Conservation (phyloP, 2,329 filamentous ascomycete genomes). For the Catunica adiposa region DNA sequence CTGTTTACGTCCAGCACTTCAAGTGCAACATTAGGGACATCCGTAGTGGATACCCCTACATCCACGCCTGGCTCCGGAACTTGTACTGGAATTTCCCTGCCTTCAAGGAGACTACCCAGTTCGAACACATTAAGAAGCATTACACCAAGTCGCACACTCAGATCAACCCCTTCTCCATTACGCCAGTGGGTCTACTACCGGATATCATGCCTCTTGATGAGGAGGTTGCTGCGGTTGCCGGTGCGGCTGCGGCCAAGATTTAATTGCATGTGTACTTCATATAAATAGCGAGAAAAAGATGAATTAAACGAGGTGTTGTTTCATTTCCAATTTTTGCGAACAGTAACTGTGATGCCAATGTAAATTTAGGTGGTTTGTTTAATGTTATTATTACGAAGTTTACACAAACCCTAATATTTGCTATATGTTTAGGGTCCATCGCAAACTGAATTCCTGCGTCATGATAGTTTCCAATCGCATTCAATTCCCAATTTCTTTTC, state of each 20-base stretch:
- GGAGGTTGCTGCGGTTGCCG: slow-evolving; percentile 43
- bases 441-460: not conserved
- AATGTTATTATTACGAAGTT: too few relatives aligned
- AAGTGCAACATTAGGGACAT: slow-evolving; percentile 78
- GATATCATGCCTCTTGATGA: slow-evolving; percentile 63
- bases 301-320: too few relatives aligned
- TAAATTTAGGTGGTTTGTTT: too few relatives aligned
- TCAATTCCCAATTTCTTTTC: not conserved
- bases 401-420: not conserved
- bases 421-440: not conserved
- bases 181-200: slow-evolving; percentile 69
- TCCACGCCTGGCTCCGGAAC: slow-evolving; percentile 68
- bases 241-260: not conserved
- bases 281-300: too few relatives aligned
- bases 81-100: slow-evolving; percentile 72
- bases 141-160: slow-evolving; percentile 45
- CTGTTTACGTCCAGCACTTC: slow-evolving; percentile 76
- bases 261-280: not conserved
- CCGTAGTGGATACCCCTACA: slow-evolving; percentile 60
- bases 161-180: slow-evolving; percentile 57
- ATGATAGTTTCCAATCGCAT: not conserved
- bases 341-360: too few relatives aligned
- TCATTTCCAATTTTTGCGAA: too few relatives aligned
- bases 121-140: slow-evolving; percentile 84
- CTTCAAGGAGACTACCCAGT: slow-evolving; percentile 71